A percentile compares a stretch with the other conserved stretches of the same genome.
Evolutionary conservation across 169 alveolate species (phyloP).

Genomic region (Condylostoma magnum): DNA sequence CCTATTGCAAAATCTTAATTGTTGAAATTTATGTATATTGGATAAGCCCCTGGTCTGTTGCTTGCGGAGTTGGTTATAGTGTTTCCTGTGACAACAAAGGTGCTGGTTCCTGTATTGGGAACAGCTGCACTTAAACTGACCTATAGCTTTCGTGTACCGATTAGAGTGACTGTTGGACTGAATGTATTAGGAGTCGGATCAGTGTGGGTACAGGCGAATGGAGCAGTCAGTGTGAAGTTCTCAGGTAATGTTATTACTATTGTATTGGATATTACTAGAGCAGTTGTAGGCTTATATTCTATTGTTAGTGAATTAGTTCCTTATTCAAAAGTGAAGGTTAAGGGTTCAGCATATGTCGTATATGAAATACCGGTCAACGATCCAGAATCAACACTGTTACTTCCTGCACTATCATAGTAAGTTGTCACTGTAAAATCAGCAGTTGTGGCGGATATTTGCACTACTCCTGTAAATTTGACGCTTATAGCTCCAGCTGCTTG

Average conservation of each 20-base stretch:
- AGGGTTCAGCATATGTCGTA: too few species aligned
- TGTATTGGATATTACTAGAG: background rate
- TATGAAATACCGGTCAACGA: background rate
- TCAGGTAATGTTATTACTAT: background rate
- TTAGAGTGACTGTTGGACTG: too few species aligned
- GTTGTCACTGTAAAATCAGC: slow-evolving; percentile 17
- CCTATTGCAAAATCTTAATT: background rate
- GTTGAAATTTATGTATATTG: background rate
- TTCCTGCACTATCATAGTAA: background rate
- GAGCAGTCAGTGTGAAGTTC: background rate
- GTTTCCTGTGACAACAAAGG: slow-evolving; percentile 23
- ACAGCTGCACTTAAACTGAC: too few species aligned
- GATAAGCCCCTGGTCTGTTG: background rate
- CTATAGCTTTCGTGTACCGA: too few species aligned
- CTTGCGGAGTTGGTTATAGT: background rate
- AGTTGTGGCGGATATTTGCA: slow-evolving; percentile 13
- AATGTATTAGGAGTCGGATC: background rate
- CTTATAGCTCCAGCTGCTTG: background rate
- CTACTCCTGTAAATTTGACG: background rate
- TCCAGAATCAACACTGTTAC: background rate
- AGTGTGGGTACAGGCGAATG: background rate
- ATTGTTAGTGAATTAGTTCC: too few species aligned
- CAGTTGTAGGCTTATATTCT: background rate
- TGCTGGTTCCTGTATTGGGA: background rate
- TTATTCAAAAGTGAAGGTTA: too few species aligned